Evolutionary conservation across 345 rosid species (phyloP), one percentile per base, ranked within the genome.

Genomic region (Viola odorata): DNA sequence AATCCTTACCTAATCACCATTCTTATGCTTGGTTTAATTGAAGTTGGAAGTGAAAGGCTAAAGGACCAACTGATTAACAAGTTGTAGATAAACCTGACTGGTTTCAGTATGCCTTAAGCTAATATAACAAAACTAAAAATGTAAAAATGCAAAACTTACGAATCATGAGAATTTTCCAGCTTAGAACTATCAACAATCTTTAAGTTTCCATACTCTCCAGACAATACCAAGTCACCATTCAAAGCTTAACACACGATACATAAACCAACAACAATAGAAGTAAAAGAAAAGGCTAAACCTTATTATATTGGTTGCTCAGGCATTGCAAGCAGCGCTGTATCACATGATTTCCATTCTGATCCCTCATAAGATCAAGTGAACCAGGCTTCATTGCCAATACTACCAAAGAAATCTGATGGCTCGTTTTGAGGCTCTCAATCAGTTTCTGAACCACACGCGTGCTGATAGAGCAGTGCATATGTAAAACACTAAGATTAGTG

Each of bases 301-400:
- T 73, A 55, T 80, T 81, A 60, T 85, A 84, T 69, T 80, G 78
- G 63, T 67, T 69, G 67, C 71, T 60, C 60, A 88, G 77, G 49
- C 81, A 73, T 13, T 78, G 74, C 82, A 85, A 77, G 75, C 96
- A 88, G 59, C 88, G 80, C 55, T 85, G 92, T 1, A 88, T 62
- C 47, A 88, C 92, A 77, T 88, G 90, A 72, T 84, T 88, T 38
- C 96, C 96, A 73, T 88, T 88, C 62, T 84, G 71, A 70, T 88
- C 90, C 67, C 65, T 82, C 52, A 77, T 70, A 41, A 85, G 84
- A 65, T 70, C 71, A 17, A 78, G 69, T 70, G 83, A 73, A 17
- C 91, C 91, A 63, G 83, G 81, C 47, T 70, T 75, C 62, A 85
- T 64, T 23, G 85, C 83, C 53, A 76, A 55, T 44, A 73, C 59